phyloP scores from a whole-genome alignment of 768 basidiomycete genomes.

The Bullera alba region DNA sequence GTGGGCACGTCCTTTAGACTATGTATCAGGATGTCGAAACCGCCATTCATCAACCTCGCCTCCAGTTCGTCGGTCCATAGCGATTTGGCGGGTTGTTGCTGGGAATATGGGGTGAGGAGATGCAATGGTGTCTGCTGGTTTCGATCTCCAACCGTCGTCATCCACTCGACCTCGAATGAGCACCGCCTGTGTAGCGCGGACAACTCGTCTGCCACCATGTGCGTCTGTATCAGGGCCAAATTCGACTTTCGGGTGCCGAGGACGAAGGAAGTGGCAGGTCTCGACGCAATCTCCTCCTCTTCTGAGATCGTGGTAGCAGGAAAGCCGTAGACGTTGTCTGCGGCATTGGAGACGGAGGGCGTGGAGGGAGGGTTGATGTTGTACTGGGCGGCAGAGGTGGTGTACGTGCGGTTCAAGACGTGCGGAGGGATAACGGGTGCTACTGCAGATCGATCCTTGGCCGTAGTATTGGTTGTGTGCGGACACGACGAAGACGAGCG shows the following conservation, averaged over 20 bases:
- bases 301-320: no score
- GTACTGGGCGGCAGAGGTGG: no score
- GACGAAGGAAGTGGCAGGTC: slow-evolving; percentile 6
- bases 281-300: no score
- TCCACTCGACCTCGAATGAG: slow-evolving; percentile 55
- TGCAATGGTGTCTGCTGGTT: slow-evolving; percentile 82
- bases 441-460: no score
- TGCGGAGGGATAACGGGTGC: no score
- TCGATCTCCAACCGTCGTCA: slow-evolving; percentile 75
- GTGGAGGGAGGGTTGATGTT: no score
- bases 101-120: slow-evolving; percentile 56
- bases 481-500: no score
- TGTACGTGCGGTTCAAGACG: no score
- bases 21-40: slow-evolving; percentile 88
- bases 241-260: slow-evolving; percentile 81
- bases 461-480: no score
- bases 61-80: slow-evolving; percentile 98
- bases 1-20: slow-evolving; percentile 91
- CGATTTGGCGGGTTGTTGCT: slow-evolving; percentile 45
- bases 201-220: slow-evolving; percentile 65
- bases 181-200: slow-evolving; percentile 53
- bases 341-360: no score
- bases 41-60: slow-evolving; percentile 62
- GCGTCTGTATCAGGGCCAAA: slow-evolving; percentile 84
- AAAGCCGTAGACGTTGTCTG: no score